A percentile compares a stretch with the other conserved stretches of the same genome.
Conservation (phyloP, 208 protist species). For the Trypanosoma platydactyli region DNA sequence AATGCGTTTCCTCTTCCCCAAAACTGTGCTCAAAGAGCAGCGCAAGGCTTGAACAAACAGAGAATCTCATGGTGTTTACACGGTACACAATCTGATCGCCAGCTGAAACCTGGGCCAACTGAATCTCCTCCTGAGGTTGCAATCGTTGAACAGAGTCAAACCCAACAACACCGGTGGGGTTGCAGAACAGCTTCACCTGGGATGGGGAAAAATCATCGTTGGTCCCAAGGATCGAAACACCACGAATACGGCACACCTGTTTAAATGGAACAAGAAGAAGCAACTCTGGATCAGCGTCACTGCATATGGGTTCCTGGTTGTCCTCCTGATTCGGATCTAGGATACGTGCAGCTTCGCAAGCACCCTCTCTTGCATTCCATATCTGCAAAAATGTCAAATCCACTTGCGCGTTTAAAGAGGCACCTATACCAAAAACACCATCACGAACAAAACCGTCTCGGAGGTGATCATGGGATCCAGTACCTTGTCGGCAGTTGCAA, state of each 20-base stretch:
- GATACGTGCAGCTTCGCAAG: constrained; percentile 46
- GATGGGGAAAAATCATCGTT: constrained; percentile 54
- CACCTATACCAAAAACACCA: constrained; percentile 67
- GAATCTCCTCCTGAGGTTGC: constrained; percentile 71
- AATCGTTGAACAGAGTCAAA: constrained; percentile 80
- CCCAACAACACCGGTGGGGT: constrained; percentile 57
- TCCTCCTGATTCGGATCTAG: constrained; percentile 46
- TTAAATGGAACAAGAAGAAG: constrained; percentile 69
- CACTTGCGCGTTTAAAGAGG: constrained; percentile 61
- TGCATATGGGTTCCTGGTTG: constrained; percentile 71
- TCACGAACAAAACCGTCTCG: constrained; percentile 61
- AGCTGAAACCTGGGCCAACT: constrained; percentile 49
- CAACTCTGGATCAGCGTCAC: constrained; percentile 81
- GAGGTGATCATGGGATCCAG: constrained; percentile 77
- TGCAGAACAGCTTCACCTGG: constrained; percentile 78
- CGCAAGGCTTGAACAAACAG: constrained; percentile 41
- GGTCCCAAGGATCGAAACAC: constrained; percentile 63
- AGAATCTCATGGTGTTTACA: constrained; percentile 74
- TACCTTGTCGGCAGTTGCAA: constrained; percentile 80
- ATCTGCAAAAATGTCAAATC: constrained; percentile 60
- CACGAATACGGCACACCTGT: constrained; percentile 61
- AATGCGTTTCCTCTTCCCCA: constrained; percentile 62
- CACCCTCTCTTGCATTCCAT: constrained; percentile 65
- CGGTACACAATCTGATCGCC: constrained; percentile 81
- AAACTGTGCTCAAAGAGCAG: constrained; percentile 83